These are phyloP conservation scores for Fomitopsis schrenkii DNA, from an alignment of 1,284 basidiomycete genomes.

Conservation along the genomic window DNA sequence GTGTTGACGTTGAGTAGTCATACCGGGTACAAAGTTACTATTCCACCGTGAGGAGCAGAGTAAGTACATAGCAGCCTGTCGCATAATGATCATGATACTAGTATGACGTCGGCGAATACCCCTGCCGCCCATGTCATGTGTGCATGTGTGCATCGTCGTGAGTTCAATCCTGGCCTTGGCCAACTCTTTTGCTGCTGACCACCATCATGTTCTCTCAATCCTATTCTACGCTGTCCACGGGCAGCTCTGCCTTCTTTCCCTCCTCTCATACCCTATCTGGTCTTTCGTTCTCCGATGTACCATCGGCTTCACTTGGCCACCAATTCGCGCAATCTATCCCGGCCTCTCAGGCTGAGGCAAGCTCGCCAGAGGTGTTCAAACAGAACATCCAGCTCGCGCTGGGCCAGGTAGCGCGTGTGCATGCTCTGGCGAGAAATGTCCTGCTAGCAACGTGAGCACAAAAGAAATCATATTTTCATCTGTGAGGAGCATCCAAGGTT, in stretches of 20 bases:
- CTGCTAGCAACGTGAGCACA: conserved; percentile 46
- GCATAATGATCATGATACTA: too few relatives aligned
- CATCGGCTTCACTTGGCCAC: not conserved
- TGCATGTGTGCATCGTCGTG: too few relatives aligned
- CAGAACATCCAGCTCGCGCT: conserved; percentile 46
- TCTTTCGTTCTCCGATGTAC: not conserved
- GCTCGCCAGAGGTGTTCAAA: conserved; percentile 52
- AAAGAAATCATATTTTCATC: too few relatives aligned
- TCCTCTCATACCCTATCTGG: not conserved
- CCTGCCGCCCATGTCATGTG: too few relatives aligned
- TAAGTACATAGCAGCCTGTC: too few relatives aligned
- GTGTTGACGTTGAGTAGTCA: too few relatives aligned
- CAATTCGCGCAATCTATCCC: not conserved
- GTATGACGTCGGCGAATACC: too few relatives aligned
- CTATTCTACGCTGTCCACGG: not conserved
- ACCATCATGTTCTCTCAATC: not conserved
- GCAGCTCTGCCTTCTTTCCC: not conserved
- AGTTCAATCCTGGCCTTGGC: too few relatives aligned
- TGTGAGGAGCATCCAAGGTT: not conserved
- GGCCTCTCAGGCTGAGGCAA: conserved; percentile 43
- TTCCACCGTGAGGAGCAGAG: too few relatives aligned
- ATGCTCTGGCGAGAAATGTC: conserved; percentile 39
- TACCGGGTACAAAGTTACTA: too few relatives aligned
- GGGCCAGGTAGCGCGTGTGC: conserved; percentile 40
- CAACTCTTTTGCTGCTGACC: too few relatives aligned